Evolutionary conservation across 768 basidiomycete genomes (phyloP).

Genomic region (Porpolomopsis calyptriformis): DNA sequence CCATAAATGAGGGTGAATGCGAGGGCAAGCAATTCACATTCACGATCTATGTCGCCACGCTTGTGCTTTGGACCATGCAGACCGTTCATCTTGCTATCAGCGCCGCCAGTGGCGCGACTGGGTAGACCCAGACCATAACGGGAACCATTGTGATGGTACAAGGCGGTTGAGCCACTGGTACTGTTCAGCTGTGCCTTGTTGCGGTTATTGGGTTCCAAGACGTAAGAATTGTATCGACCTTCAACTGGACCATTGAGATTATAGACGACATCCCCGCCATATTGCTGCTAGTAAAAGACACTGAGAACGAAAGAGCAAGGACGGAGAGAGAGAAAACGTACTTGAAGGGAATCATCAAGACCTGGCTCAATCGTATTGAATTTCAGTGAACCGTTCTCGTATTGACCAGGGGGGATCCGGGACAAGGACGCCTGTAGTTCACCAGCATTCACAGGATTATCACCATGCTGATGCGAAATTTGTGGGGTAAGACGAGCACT

Average conservation of each 20-base stretch:
- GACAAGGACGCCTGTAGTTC: conserved; percentile 70
- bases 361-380: conserved; percentile 43
- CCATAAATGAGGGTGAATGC: neutral
- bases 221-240: conserved; percentile 46
- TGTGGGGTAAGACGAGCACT: conserved; percentile 52
- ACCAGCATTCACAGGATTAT: conserved; percentile 33
- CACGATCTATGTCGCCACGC: conserved; percentile 83
- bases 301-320: conserved; percentile 6
- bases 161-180: conserved; percentile 56
- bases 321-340: conserved; percentile 19
- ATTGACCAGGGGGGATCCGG: conserved; percentile 48
- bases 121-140: conserved; percentile 65
- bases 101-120: conserved; percentile 37
- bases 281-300: conserved; percentile 29
- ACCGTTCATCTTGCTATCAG: conserved; percentile 77
- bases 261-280: conserved; percentile 48
- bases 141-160: conserved; percentile 68
- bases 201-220: conserved; percentile 40
- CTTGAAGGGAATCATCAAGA: conserved; percentile 45
- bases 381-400: conserved; percentile 42
- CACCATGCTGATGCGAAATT: conserved; percentile 37
- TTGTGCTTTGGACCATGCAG: conserved; percentile 91
- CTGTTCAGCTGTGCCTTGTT: conserved; percentile 24
- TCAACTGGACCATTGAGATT: conserved; percentile 41
- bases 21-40: conserved; percentile 49